Conservation (phyloP, 352 stramenopile species). For the Phytophthora sp. region DNA sequence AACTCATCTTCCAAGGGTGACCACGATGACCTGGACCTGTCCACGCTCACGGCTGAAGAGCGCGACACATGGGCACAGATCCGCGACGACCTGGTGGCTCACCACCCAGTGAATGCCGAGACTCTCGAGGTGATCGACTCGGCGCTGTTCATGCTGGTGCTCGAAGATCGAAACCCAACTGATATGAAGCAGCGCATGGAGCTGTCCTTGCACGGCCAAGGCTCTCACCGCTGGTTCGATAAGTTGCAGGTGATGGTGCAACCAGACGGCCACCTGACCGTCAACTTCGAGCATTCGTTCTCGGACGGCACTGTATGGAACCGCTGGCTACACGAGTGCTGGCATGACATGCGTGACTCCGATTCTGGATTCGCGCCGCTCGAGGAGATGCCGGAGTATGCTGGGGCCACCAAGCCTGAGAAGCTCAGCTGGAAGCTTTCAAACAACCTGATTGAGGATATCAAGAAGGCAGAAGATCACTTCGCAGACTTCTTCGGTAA, state of each 20-base stretch:
- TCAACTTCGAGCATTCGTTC: constrained; percentile 96
- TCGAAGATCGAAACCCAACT: constrained; percentile 75
- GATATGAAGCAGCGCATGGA: constrained; percentile 82
- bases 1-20: constrained; percentile 53
- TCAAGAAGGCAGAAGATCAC: constrained; percentile 74
- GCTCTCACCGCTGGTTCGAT: constrained; percentile 92
- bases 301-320: constrained; percentile 94
- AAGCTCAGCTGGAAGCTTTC: constrained; percentile 80
- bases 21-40: constrained; percentile 70
- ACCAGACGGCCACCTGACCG: constrained; percentile 80
- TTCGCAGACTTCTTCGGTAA: constrained; percentile 75
- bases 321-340: constrained; percentile 92
- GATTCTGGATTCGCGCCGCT: constrained; percentile 77
- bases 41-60: constrained; percentile 82
- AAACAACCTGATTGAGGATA: constrained; percentile 74
- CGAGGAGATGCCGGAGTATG: constrained; percentile 66
- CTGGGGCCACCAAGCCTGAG: constrained; percentile 43
- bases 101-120: constrained; percentile 73
- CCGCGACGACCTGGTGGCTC: constrained; percentile 68
- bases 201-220: constrained; percentile 85
- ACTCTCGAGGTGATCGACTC: constrained; percentile 87
- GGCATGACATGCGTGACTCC: constrained; percentile 88
- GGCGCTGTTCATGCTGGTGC: constrained; percentile 88
- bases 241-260: constrained; percentile 92
- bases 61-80: constrained; percentile 88